phyloP scores from a whole-genome alignment of 2,329 filamentous ascomycete species.

The Cylindrodendrum hubeiense region DNA sequence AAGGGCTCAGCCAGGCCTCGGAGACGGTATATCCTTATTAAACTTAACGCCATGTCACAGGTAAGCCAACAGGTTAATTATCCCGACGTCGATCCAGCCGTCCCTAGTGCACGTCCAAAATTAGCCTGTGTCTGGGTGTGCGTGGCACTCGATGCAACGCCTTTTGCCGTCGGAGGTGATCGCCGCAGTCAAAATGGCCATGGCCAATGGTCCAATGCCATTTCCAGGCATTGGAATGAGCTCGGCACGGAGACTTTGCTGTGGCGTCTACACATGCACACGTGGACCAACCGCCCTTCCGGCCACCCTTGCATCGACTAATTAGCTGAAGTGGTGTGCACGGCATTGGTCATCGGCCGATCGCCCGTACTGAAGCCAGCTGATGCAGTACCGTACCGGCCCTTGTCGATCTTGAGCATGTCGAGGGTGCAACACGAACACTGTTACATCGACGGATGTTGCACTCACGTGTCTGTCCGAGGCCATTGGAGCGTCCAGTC shows the following conservation, averaged over 20 bases:
- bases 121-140: too few species aligned
- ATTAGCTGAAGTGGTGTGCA: neutral
- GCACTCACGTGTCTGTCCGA: too few species aligned
- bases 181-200: neutral
- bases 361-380: neutral
- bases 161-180: neutral
- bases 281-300: neutral
- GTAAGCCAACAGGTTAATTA: neutral
- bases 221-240: neutral
- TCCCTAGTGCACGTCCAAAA: neutral
- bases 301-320: neutral
- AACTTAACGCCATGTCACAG: neutral
- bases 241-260: too few species aligned
- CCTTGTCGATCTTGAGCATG: neutral
- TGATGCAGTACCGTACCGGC: neutral
- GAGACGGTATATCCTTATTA: neutral
- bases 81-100: neutral
- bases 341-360: neutral
- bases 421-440: neutral
- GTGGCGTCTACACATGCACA: neutral
- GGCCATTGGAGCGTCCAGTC: too few species aligned
- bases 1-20: neutral
- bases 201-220: too few species aligned
- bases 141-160: neutral
- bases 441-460: too few species aligned